These are phyloP conservation scores for Prinsepia uniflora DNA, from an alignment of 306 rosid species.

Conservation along the genomic window DNA sequence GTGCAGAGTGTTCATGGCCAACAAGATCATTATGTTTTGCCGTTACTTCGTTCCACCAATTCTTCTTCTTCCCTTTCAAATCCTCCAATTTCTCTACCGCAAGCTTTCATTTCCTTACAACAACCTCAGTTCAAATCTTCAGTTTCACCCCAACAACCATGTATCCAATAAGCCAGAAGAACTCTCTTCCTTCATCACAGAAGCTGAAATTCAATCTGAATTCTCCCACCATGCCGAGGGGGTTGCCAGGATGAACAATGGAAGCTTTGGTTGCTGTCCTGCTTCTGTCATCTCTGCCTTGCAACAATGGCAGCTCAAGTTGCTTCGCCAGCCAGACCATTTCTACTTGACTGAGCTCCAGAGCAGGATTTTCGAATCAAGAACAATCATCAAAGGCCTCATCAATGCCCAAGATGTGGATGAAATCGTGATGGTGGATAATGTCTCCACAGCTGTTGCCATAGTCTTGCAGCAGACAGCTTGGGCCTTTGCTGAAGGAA, in stretches of 20 bases:
- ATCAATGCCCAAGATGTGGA: slow-evolving; percentile 48
- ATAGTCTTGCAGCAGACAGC: slow-evolving; percentile 57
- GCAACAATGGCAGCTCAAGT: slow-evolving; percentile 40
- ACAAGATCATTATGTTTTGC: neutral
- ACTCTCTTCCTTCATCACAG: slow-evolving; percentile 30
- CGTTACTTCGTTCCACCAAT: neutral
- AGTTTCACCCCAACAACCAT: slow-evolving; percentile 21
- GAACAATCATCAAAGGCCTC: slow-evolving; percentile 40
- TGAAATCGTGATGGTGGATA: slow-evolving; percentile 55
- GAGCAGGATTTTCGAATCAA: slow-evolving; percentile 33
- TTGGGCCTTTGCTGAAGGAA: slow-evolving; percentile 66
- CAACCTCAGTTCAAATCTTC: slow-evolving; percentile 23
- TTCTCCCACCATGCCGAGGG: slow-evolving; percentile 53
- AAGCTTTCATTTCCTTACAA: neutral
- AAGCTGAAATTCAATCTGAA: slow-evolving; percentile 38
- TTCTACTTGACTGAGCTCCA: slow-evolving; percentile 54
- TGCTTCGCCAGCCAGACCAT: slow-evolving; percentile 49
- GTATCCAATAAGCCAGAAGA: slow-evolving; percentile 33
- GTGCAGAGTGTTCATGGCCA: neutral
- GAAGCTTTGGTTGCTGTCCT: slow-evolving; percentile 65
- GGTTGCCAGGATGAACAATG: slow-evolving; percentile 68
- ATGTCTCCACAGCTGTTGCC: slow-evolving; percentile 71
- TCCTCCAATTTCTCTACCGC: neutral
- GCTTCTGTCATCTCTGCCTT: slow-evolving; percentile 43
- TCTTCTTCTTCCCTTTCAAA: slow-evolving; percentile 6